Base-by-base conservation (phyloP, 2,329 filamentous ascomycete species). In the Elsinoe arachidis region DNA sequence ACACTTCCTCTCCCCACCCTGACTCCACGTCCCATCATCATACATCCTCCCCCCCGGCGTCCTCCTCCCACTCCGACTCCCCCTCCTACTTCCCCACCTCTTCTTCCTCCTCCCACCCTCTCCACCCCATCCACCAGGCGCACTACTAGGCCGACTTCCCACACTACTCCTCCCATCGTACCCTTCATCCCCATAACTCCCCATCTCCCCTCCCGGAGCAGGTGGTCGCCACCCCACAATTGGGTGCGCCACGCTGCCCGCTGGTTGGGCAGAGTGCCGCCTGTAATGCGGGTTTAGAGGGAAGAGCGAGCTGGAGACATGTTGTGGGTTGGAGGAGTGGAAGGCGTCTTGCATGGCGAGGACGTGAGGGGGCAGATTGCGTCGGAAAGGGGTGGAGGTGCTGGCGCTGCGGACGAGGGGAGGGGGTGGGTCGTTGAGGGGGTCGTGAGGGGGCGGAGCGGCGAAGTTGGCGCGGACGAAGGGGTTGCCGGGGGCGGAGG, bases 171-270 rank as follows among this genome's bases (percentile, higher is more conserved):
- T 10, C 7, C 47, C 47, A 21, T 23, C 33, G 46, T 53, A 38
- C 11, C 33, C 49, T 7, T 53, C 34, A 7, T 26, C 17, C 3
- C 11, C 19, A 14, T 33, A 33, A 30, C 10, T 38, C 44, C 44
- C 21, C 46, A 37, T 21, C 15, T 52, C 33, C 2, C 39, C 23
- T 38, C 17, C 41, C 30, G 65, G 52, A 1, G 67, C 67, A 2
- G 68, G 68, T 5, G 68, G 68, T 60, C 66, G 65, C 68, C 68
- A 70, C 1, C 62, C 67, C 4, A 65, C 69, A 52, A 70, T 61
- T 1, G 68, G 67, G 55, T 70, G 68, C 2, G 64, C 63, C 1
- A 64, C 64, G 1, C 62, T 64, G 9, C 67, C 65, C 10, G 64
- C 61, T 19, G 46, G 43, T 19, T 39, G 34, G 33, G 43, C 43